Conservation (phyloP, 2,329 filamentous ascomycete genomes). For the Phaeosphaeria sp. region DNA sequence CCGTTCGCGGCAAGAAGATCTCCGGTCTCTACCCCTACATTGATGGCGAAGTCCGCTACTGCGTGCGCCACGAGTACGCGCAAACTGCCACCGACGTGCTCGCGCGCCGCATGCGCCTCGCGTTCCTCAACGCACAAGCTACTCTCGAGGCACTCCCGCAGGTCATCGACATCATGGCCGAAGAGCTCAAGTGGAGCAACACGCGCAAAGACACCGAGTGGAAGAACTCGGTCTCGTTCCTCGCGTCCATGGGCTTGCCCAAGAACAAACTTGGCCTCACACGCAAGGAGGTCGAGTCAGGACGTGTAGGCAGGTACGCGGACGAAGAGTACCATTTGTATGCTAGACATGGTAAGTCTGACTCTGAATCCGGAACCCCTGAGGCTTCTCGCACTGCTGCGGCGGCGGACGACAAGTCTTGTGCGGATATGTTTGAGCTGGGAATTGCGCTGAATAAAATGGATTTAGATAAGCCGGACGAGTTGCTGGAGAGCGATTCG, state of each 20-base stretch:
- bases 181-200: slow-evolving; percentile 80
- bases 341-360: slow-evolving; percentile 56
- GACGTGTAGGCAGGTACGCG: slow-evolving; percentile 50
- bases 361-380: background rate
- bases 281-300: slow-evolving; percentile 65
- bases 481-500: slow-evolving; percentile 59
- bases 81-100: slow-evolving; percentile 90
- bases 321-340: slow-evolving; percentile 59
- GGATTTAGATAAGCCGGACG: slow-evolving; percentile 59
- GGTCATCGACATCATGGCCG: slow-evolving; percentile 87
- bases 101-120: slow-evolving; percentile 80
- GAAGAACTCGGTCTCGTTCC: slow-evolving; percentile 69
- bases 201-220: slow-evolving; percentile 79
- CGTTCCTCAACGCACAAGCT: slow-evolving; percentile 91
- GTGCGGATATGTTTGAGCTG: slow-evolving; percentile 28
- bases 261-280: slow-evolving; percentile 63
- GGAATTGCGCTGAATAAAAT: slow-evolving; percentile 29
- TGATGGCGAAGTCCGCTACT: slow-evolving; percentile 89
- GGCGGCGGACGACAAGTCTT: slow-evolving; percentile 17
- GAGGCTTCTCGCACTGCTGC: slow-evolving; percentile 4
- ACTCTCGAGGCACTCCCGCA: slow-evolving; percentile 83
- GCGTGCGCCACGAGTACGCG: slow-evolving; percentile 86
- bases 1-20: slow-evolving; percentile 81
- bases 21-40: slow-evolving; percentile 85
- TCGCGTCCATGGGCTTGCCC: slow-evolving; percentile 67